Base-by-base conservation (phyloP, 495 filamentous ascomycete species). In the Aspergillus heteromorphus region DNA sequence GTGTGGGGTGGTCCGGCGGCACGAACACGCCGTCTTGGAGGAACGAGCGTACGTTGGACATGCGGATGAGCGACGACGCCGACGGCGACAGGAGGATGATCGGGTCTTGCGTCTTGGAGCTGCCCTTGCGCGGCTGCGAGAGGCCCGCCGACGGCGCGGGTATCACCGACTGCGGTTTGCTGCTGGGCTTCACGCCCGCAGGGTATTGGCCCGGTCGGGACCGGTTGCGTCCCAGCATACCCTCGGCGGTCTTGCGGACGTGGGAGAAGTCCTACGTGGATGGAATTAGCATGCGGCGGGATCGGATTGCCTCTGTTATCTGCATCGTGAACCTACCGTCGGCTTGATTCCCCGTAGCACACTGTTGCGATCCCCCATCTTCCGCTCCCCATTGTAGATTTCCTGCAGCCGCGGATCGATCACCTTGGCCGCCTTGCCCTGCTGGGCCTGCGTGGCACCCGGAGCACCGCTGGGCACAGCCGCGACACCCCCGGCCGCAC, bases 71-170 rank as follows among this genome's bases (percentile, higher is more conserved):
- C 8, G 92, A 92, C 18, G 91, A 96, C 29, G 95, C 95, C 25
- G 92, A 97, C n/a, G 95, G 93, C 2, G 95, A 97, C 62, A 99
- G 86, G 13, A 99, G 83, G 73, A 99, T 96, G 71, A 99, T 99
- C 18, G 95, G 95, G 65, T 98, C 91, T 47, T 89, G 84, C 13
- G 81, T 79, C 63, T 70, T 69, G 51, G 79, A 70, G 52, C 79
- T 81, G 61, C 81, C 76, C 18, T 71, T 69, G 27, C 64, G 65
- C 9, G 68, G 54, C 47, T 71, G 58, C 1, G 72, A 63, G 13
- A 77, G 65, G 0, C 73, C 74, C 1, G 73, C 73, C 13, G 74
- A 76, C 5, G 71, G 74, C n/a, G 71, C 65, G 40, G 64, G 76
- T 19, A 64, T 64, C 57, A 58, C 63, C 20, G 72, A 56, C 25